Evolutionary conservation across 2,329 filamentous ascomycete species (phyloP).

Genomic region (Fusarium pininemorale): DNA sequence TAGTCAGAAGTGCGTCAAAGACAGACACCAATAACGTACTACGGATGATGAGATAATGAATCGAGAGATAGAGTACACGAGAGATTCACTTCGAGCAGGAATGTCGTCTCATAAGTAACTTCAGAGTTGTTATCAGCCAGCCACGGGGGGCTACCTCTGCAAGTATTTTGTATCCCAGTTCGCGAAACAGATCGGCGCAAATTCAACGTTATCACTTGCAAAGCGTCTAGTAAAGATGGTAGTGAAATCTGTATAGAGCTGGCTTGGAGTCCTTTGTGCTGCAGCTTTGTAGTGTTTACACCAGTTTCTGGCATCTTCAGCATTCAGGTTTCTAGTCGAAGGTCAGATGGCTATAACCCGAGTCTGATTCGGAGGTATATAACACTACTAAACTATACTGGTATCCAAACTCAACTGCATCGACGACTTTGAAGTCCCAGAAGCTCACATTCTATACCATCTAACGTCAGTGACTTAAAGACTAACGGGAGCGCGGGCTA

Average conservation of each 20-base stretch:
- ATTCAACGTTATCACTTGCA: background rate
- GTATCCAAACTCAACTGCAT: background rate
- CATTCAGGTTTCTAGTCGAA: rapidly evolving
- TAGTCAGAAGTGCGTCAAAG: background rate
- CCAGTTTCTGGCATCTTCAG: background rate
- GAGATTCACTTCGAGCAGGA: background rate
- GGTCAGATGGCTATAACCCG: background rate
- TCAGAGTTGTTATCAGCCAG: rapidly evolving
- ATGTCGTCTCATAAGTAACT: background rate
- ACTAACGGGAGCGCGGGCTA: background rate
- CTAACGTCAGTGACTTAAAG: background rate
- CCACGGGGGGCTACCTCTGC: too few relatives aligned
- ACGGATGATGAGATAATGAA: too few relatives aligned
- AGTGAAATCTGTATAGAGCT: background rate
- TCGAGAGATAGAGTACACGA: background rate
- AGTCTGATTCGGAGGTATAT: background rate
- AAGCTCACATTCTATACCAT: background rate
- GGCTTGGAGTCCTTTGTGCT: background rate
- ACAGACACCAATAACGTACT: rapidly evolving
- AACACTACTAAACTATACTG: background rate
- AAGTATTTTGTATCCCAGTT: background rate
- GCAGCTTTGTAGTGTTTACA: background rate
- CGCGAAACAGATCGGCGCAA: background rate
- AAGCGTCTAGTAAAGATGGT: background rate
- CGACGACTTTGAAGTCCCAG: background rate